phyloP scores from a whole-genome alignment of 352 stramenopile genomes.

The Phytopythium mirpurense region DNA sequence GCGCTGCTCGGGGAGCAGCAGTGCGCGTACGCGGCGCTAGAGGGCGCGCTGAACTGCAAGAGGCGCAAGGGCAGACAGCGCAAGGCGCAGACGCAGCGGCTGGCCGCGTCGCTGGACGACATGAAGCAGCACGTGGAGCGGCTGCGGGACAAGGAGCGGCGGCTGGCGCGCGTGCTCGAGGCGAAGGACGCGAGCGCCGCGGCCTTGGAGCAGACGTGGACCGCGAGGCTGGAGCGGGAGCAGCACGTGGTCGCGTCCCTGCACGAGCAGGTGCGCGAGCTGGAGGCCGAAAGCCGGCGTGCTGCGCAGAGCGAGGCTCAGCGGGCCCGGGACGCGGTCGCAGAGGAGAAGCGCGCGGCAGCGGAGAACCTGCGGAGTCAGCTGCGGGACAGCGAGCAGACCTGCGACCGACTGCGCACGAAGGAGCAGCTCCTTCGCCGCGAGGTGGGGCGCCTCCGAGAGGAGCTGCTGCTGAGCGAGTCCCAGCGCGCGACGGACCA shows the following conservation, averaged over 20 bases:
- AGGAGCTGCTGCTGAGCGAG: constrained; percentile 60
- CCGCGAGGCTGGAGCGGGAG: constrained; percentile 23
- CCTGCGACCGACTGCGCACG: constrained; percentile 33
- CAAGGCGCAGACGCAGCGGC: constrained; percentile 39
- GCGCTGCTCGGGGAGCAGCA: constrained; percentile 19
- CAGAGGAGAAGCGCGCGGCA: constrained; percentile 27
- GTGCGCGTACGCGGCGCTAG: constrained; percentile 10
- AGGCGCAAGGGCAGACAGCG: constrained; percentile 27
- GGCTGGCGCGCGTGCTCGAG: constrained; percentile 8
- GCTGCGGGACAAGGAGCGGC: constrained; percentile 7
- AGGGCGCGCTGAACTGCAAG: constrained; percentile 14
- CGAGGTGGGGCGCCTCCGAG: constrained; percentile 46
- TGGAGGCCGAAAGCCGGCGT: constrained; percentile 16
- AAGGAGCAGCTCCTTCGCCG: constrained; percentile 41
- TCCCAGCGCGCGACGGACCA: constrained; percentile 46
- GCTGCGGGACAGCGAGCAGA: constrained; percentile 11
- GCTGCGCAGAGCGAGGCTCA: constrained; percentile 13
- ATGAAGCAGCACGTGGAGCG: constrained; percentile 23
- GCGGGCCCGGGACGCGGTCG: constrained; percentile 15
- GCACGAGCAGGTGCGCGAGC: constrained; percentile 20
- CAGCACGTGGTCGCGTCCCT: constrained; percentile 28
- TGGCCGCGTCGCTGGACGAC: constrained; percentile 23
- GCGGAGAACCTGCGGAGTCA: constrained; percentile 21
- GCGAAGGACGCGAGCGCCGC: not conserved
- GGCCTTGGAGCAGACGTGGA: constrained; percentile 17